Evolutionary conservation across 331 rosid species (phyloP).

Genomic region (Saraca asoca): DNA sequence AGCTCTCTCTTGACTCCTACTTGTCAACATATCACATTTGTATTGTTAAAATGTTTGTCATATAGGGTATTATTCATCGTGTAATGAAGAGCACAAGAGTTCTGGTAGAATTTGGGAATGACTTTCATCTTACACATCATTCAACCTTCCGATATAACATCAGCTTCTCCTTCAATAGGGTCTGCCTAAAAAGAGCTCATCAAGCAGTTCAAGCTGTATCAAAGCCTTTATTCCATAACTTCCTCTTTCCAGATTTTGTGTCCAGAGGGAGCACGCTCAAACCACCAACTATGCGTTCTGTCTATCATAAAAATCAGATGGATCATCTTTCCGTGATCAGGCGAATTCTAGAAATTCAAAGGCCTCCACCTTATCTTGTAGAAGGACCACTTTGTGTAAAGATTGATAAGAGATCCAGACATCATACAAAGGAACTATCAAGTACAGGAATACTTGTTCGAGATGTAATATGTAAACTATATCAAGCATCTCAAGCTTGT

Average conservation of each 20-base stretch:
- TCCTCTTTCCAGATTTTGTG: conserved; percentile 41
- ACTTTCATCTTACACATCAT: conserved; percentile 28
- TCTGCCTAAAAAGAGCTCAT: conserved; percentile 53
- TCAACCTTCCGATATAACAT: conserved; percentile 35
- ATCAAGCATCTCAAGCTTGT: neutral
- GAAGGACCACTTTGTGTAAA: conserved; percentile 28
- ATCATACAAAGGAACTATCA: neutral
- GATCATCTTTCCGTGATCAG: conserved; percentile 22
- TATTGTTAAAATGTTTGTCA: too few relatives aligned
- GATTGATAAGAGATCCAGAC: neutral
- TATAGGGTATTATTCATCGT: conserved; percentile 39
- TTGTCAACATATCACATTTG: too few relatives aligned
- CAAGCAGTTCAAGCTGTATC: conserved; percentile 39
- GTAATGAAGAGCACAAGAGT: conserved; percentile 19
- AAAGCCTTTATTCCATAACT: conserved; percentile 29
- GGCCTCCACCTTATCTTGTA: conserved; percentile 49
- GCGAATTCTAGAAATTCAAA: conserved; percentile 19
- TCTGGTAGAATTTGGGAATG: conserved; percentile 42
- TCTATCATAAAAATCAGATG: neutral
- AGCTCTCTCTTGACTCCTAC: too few relatives aligned
- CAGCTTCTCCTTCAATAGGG: conserved; percentile 56
- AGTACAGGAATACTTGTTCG: conserved; percentile 30
- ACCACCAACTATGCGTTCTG: neutral
- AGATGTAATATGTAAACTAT: conserved; percentile 30
- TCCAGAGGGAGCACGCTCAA: neutral